phyloP scores from a whole-genome alignment of 805 yeast genomes.

The Saturnispora besseyi region DNA sequence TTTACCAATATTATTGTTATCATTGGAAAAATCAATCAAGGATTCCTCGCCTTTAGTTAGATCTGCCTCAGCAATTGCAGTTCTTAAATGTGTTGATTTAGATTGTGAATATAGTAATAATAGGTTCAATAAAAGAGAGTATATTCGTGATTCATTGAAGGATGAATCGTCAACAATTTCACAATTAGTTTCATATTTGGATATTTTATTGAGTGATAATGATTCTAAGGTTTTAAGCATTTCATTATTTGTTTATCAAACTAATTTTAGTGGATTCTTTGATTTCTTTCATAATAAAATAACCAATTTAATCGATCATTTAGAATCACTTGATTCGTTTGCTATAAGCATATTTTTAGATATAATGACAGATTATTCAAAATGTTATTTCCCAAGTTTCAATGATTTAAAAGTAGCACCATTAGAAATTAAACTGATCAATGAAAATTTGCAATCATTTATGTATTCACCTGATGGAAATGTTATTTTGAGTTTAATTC shows the following conservation, averaged over 20 bases:
- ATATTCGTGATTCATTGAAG: constrained; percentile 10
- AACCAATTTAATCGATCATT: constrained; percentile 33
- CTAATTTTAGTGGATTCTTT: constrained; percentile 47
- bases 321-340: constrained; percentile 61
- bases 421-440: constrained; percentile 47
- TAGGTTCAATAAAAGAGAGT: constrained; percentile 4
- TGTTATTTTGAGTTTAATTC: constrained; percentile 53
- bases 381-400: constrained; percentile 40
- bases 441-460: constrained; percentile 37
- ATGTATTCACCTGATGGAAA: constrained; percentile 45
- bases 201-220: constrained; percentile 52
- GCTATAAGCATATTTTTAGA: constrained; percentile 53
- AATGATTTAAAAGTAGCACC: constrained; percentile 6
- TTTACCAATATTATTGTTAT: constrained; percentile 65
- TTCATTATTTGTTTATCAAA: constrained; percentile 49
- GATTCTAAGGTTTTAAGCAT: constrained; percentile 61
- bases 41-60: constrained; percentile 78
- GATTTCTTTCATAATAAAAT: constrained; percentile 65
- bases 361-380: constrained; percentile 55
- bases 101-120: constrained; percentile 24
- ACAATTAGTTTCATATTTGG: constrained; percentile 43
- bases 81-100: constrained; percentile 43
- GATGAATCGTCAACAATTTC: constrained; percentile 33
- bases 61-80: constrained; percentile 67
- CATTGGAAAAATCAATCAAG: constrained; percentile 54